A percentile compares a stretch with the other conserved stretches of the same genome.
Evolutionary conservation across 2,329 filamentous ascomycete genomes (phyloP).

Genomic region (Talaromyces piceae): DNA sequence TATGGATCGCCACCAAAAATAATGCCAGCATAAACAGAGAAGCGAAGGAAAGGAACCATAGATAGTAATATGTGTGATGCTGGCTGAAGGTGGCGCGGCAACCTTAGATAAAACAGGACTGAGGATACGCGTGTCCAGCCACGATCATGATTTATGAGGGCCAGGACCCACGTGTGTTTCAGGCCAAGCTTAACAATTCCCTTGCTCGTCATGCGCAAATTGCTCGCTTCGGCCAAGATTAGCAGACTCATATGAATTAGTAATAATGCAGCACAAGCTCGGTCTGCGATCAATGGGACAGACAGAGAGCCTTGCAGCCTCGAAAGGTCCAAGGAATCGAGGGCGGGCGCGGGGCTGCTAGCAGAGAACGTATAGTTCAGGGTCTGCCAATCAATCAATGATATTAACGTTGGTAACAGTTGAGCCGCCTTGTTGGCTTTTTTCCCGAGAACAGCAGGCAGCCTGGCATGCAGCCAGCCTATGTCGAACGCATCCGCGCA

Average conservation of each 20-base stretch:
- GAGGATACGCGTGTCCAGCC: background rate
- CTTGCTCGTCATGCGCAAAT: background rate
- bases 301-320: too few relatives aligned
- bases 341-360: background rate
- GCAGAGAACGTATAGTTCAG: too few relatives aligned
- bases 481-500: too few relatives aligned
- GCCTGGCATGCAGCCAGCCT: background rate
- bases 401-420: too few relatives aligned
- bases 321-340: background rate
- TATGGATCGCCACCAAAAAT: background rate
- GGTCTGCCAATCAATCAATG: too few relatives aligned
- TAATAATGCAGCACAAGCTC: background rate
- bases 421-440: background rate
- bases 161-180: constrained; percentile 4
- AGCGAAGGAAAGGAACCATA: background rate
- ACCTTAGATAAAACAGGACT: background rate
- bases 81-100: background rate
- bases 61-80: background rate
- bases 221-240: background rate
- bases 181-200: background rate
- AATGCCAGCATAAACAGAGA: background rate
- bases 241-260: too few relatives aligned
- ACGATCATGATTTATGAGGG: background rate
- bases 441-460: background rate
- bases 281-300: too few relatives aligned